Percentiles rank a stretch among this genome's conserved stretches.
phyloP scores from a whole-genome alignment of 805 yeast species.

The Clavispora asparagi region DNA sequence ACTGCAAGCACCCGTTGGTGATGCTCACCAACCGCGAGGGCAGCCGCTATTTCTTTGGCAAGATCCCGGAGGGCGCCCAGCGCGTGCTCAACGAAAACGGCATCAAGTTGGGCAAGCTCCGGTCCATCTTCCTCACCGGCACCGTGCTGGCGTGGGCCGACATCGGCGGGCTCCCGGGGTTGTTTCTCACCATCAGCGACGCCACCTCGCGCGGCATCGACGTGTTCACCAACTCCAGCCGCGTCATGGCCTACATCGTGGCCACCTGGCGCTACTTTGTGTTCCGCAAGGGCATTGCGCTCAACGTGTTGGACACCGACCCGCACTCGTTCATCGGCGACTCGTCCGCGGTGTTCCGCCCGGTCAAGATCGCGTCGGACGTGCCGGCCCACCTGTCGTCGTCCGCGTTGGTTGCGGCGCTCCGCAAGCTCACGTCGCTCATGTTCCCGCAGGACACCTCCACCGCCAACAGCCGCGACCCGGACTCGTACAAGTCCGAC shows the following conservation, averaged over 20 bases:
- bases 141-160: slow-evolving; percentile 60
- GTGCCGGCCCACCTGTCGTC: background rate
- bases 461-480: slow-evolving; percentile 32
- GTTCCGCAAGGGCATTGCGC: slow-evolving; percentile 64
- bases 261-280: slow-evolving; percentile 86
- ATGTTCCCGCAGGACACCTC: slow-evolving; percentile 56
- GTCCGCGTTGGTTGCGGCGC: background rate
- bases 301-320: slow-evolving; percentile 32
- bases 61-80: slow-evolving; percentile 82
- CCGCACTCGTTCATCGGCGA: slow-evolving; percentile 29
- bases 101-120: slow-evolving; percentile 51
- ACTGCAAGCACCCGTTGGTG: slow-evolving; percentile 52
- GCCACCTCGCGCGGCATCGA: slow-evolving; percentile 58
- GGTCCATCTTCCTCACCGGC: slow-evolving; percentile 75
- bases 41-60: slow-evolving; percentile 64
- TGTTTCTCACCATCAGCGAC: slow-evolving; percentile 75
- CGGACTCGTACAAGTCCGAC: slow-evolving; percentile 33
- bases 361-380: slow-evolving; percentile 24
- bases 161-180: slow-evolving; percentile 92
- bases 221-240: slow-evolving; percentile 42
- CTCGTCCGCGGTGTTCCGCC: slow-evolving; percentile 33
- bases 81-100: slow-evolving; percentile 61
- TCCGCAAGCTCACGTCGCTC: slow-evolving; percentile 37
- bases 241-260: slow-evolving; percentile 43
- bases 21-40: slow-evolving; percentile 49